Base-by-base conservation (phyloP, 257 asterid genomes). In the Nicotiana obtusifolia region DNA sequence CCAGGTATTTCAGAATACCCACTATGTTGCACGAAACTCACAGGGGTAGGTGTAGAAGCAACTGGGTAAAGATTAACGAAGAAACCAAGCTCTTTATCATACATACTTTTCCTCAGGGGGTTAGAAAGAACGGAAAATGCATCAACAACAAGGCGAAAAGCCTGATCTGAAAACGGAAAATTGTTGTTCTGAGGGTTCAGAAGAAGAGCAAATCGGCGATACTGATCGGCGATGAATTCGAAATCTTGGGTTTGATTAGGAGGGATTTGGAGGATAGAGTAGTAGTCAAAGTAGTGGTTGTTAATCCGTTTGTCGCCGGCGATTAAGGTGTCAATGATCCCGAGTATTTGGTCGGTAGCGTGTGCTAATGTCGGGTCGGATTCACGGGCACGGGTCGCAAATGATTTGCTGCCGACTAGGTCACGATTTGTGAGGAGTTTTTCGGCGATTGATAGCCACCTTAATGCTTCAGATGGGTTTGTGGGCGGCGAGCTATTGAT, bases 351-450 rank as follows among this genome's bases (percentile, higher is more conserved):
- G 85, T 93, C 97, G 44, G 77, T 69, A 69, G 97, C 97, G 66
- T 82, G 90, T n/a, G 90, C 16, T 16, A 93, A 89, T 35, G 90
- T 85, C 75, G 97, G 97, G 92, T 94, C 98, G 81, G 95, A 86
- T 78, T 94, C 99, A 31, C 96, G 93, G 31, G 98, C 99, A 3
- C 98, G 97, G 80, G 89, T 87, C 14, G 97, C 99, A 83, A 94
- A 92, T 4, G 98, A 88, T 83, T 94, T 96, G 91, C 97, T 89
- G 0, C 97, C 97, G 52, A 91, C 77, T 2, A 93, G 85, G 88
- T 96, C 97, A 31, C 98, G 97, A 16, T 91, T 86, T 7, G 93
- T 84, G 28, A 96, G 89, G 49, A 92, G 94, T 86, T 94, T 94
- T 90, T 96, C 99, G 37, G 98, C 90, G 80, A 93, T 91, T 7